Evolutionary conservation across 2,329 filamentous ascomycete genomes (phyloP).

Genomic region (Verruconis gallopava): DNA sequence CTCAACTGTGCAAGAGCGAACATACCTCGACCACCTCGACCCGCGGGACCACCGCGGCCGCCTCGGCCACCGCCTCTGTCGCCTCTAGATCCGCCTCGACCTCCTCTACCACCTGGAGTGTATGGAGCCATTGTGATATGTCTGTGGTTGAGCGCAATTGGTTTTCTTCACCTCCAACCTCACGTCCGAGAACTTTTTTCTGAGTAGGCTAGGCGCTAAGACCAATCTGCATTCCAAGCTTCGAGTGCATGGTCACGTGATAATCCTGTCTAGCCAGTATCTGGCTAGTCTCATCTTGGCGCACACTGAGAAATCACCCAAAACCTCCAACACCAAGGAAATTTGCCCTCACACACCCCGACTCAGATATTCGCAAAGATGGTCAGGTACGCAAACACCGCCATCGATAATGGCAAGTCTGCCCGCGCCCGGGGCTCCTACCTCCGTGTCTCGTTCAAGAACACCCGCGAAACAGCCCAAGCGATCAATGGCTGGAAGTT

Average conservation of each 20-base stretch:
- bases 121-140: constrained; percentile 26
- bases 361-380: background rate
- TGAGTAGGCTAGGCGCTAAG: background rate
- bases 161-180: background rate
- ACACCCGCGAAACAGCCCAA: constrained; percentile 98
- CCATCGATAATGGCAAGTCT: constrained; percentile 81
- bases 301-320: no score
- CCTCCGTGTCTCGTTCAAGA: constrained; percentile 99
- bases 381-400: constrained; percentile 93
- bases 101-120: constrained; percentile 28
- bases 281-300: no score
- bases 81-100: constrained; percentile 5
- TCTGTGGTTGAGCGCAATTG: background rate
- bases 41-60: constrained; percentile 10
- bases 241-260: background rate
- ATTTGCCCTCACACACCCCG: background rate
- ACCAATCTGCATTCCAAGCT: background rate
- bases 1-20: background rate
- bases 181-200: background rate
- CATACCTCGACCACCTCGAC: constrained; percentile 10
- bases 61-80: constrained; percentile 10
- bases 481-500: constrained; percentile 99
- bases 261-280: no score
- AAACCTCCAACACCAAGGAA: constrained; percentile 3
- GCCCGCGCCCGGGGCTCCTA: constrained; percentile 97